These are phyloP conservation scores for Blastocystis sp. DNA, from an alignment of 352 stramenopile genomes.

Conservation along the genomic window DNA sequence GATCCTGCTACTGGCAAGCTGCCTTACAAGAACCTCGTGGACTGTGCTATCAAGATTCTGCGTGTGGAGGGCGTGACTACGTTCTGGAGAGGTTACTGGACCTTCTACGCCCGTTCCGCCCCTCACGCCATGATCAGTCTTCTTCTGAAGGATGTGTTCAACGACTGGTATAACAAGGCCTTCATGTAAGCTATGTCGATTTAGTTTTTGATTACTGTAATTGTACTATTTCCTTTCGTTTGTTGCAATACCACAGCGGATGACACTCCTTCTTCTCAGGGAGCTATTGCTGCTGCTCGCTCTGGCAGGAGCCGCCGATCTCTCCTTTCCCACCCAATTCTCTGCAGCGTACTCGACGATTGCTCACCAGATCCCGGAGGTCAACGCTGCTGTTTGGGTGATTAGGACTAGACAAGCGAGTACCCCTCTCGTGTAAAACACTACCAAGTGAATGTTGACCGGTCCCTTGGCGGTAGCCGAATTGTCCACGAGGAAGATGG, in stretches of 20 bases:
- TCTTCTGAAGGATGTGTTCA: constrained; percentile 84
- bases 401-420: constrained; percentile 11
- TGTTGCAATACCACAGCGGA: neutral
- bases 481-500: constrained; percentile 34
- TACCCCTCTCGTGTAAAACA: constrained; percentile 28
- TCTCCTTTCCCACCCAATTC: neutral
- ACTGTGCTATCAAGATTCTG: constrained; percentile 89
- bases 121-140: constrained; percentile 99
- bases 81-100: constrained; percentile 93
- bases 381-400: neutral
- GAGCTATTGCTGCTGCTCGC: neutral
- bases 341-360: neutral
- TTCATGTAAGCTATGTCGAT: constrained; percentile 41
- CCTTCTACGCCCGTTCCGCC: constrained; percentile 94
- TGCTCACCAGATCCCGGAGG: constrained; percentile 50
- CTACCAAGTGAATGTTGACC: constrained; percentile 38
- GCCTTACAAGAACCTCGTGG: constrained; percentile 87
- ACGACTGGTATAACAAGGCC: constrained; percentile 59
- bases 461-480: neutral
- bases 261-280: neutral
- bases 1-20: constrained; percentile 82
- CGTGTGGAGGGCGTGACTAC: constrained; percentile 87
- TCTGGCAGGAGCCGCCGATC: neutral
- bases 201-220: constrained; percentile 24
- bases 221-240: constrained; percentile 1